Evolutionary conservation across 805 yeast genomes (phyloP).

Genomic region (Spathaspora gorwiae): DNA sequence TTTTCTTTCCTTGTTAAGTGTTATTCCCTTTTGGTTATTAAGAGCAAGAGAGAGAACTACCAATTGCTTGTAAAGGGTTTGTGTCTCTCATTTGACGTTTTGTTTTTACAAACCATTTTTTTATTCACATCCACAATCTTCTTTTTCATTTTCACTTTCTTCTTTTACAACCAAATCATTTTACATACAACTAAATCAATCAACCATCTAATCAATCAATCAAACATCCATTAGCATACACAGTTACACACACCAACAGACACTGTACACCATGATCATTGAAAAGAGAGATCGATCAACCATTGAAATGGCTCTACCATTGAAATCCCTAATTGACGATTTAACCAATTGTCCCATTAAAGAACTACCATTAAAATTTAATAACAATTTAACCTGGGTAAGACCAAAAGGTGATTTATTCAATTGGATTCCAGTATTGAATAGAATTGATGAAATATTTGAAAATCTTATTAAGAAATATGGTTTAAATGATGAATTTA

Average conservation of each 20-base stretch:
- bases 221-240: neutral
- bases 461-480: slow-evolving; percentile 53
- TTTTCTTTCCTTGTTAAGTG: too few species aligned
- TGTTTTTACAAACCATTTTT: too few species aligned
- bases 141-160: too few species aligned
- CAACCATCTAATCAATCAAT: too few species aligned
- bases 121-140: too few species aligned
- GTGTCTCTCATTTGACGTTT: too few species aligned
- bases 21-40: too few species aligned
- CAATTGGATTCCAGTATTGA: slow-evolving; percentile 74
- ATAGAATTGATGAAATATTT: slow-evolving; percentile 67
- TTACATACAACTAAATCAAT: too few species aligned
- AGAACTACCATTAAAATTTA: slow-evolving; percentile 39
- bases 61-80: too few species aligned
- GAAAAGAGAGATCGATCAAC: slow-evolving; percentile 25
- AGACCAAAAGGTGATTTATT: slow-evolving; percentile 64
- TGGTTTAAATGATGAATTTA: slow-evolving; percentile 41
- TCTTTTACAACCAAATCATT: too few species aligned
- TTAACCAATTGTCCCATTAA: slow-evolving; percentile 32
- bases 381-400: slow-evolving; percentile 46
- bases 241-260: too few species aligned
- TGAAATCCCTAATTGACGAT: slow-evolving; percentile 29
- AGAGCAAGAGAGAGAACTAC: too few species aligned
- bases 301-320: slow-evolving; percentile 26
- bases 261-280: slow-evolving; percentile 23